Evolutionary conservation across 768 basidiomycete genomes (phyloP), one percentile per base, ranked within the genome.

Genomic region (Lentinula boryana): DNA sequence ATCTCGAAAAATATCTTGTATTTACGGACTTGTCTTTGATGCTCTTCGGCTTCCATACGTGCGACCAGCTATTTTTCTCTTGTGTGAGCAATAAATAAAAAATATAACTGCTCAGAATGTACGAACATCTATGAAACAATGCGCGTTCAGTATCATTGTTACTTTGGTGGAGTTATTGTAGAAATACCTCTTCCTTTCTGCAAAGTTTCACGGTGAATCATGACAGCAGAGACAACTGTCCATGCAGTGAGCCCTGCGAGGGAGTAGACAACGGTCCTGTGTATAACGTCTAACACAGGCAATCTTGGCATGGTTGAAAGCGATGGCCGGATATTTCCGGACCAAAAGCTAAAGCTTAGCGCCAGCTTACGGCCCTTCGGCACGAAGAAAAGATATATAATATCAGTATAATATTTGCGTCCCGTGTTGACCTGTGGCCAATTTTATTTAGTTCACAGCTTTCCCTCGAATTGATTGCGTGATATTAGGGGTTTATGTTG

Each of bases 171-270:
- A 53, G 36, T 31, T 15, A 44, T 16, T 2, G 6, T 50, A 53
- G 27, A 72, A 81, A 60, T 69, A 85, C 85, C 85, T 82, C 78
- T 75, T 58, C 83, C 83, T 57, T 78, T 74, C 54, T 75, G 74
- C 62, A 87, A 69, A 3, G 83, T 84, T 52, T 84, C 78, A 23
- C 72, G 74, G 68, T 88, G 86, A 4, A 84, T 76, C 27, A 75
- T 67, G 40, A 81, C 75, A 21, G 83, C 81, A 67, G 82, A 77
- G 27, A 72, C 78, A n/a, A 84, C 69, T 4, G 82, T 83, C 71
- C 79, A 84, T 2, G 77, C 76, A 33, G 80, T 77, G 8, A 86
- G 66, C 0, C 79, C 83, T 3, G 80, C 77, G 7, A 85, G 75
- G 16, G 81, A 77, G 63, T 78, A 79, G 16, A 84, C 79, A n/a